Evolutionary conservation across 2,329 filamentous ascomycete genomes (phyloP).

Genomic region (Aspergillus sp.): DNA sequence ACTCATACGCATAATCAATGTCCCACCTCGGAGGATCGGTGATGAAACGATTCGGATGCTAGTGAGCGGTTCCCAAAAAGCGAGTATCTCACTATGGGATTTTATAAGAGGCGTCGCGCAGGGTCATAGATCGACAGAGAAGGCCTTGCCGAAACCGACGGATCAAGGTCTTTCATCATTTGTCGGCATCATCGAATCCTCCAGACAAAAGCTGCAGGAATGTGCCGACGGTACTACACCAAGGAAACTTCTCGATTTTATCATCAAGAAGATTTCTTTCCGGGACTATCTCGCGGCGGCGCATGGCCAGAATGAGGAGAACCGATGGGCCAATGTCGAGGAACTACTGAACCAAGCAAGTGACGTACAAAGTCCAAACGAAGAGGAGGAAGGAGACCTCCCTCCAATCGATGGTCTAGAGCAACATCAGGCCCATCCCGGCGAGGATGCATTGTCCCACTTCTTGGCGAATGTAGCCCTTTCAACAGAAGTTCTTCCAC

Average conservation of each 20-base stretch:
- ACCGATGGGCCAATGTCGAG: constrained; percentile 79
- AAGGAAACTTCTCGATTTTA: constrained; percentile 47
- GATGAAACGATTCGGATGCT: constrained; percentile 68
- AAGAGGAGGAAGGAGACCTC: constrained; percentile 47
- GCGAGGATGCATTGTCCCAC: constrained; percentile 61
- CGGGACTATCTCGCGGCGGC: constrained; percentile 65
- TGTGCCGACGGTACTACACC: constrained; percentile 34
- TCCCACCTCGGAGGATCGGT: constrained; percentile 73
- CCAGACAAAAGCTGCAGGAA: constrained; percentile 48
- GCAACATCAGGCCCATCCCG: constrained; percentile 47
- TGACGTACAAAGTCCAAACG: constrained; percentile 54
- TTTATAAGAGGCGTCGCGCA: constrained; percentile 57
- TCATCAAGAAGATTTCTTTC: constrained; percentile 62
- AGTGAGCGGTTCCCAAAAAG: constrained; percentile 66
- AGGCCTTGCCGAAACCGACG: constrained; percentile 50
- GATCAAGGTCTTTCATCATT: constrained; percentile 53
- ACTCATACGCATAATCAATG: constrained; percentile 74
- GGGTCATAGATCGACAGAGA: constrained; percentile 45
- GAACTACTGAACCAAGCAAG: constrained; percentile 75
- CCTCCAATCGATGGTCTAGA: constrained; percentile 65
- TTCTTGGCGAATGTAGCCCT: constrained; percentile 89
- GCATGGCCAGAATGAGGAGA: constrained; percentile 67
- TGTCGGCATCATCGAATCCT: constrained; percentile 53
- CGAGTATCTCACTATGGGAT: constrained; percentile 66
- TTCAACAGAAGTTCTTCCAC: constrained; percentile 62